Conservation (phyloP, 805 yeast genomes). For the Kregervanrija pseudodelftensis region DNA sequence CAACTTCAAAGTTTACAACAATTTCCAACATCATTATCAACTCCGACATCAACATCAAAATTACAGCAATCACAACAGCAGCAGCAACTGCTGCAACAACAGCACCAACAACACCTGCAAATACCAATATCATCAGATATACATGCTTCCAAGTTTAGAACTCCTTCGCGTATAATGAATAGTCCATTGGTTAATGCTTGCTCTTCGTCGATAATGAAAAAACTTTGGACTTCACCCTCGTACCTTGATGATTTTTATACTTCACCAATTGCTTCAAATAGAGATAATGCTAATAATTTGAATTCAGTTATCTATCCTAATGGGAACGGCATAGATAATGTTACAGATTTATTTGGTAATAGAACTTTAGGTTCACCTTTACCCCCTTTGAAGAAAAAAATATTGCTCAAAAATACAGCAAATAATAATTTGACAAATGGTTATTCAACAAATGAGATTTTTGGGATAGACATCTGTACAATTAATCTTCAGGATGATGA, state of each 20-base stretch:
- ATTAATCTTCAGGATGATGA: slow-evolving; percentile 24
- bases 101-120: slow-evolving; percentile 1
- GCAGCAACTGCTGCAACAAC: neutral
- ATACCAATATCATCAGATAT: slow-evolving; percentile 4
- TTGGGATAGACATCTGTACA: slow-evolving; percentile 51
- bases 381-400: slow-evolving; percentile 1
- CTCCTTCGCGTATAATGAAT: slow-evolving; percentile 19
- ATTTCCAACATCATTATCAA: neutral
- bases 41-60: slow-evolving; percentile 4
- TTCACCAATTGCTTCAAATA: slow-evolving; percentile 31
- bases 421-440: slow-evolving; percentile 8
- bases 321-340: too few relatives aligned
- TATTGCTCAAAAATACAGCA: neutral
- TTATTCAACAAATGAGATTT: slow-evolving; percentile 39
- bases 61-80: slow-evolving; percentile 6
- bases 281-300: neutral
- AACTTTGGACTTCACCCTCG: slow-evolving; percentile 60
- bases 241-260: slow-evolving; percentile 62
- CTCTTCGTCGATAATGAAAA: slow-evolving; percentile 38
- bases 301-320: too few relatives aligned
- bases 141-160: slow-evolving; percentile 20
- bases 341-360: too few relatives aligned
- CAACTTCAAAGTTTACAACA: slow-evolving; percentile 6
- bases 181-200: slow-evolving; percentile 16
- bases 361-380: slow-evolving; percentile 11